phyloP scores from a whole-genome alignment of 805 yeast species.

The Yarrowia sp. region DNA sequence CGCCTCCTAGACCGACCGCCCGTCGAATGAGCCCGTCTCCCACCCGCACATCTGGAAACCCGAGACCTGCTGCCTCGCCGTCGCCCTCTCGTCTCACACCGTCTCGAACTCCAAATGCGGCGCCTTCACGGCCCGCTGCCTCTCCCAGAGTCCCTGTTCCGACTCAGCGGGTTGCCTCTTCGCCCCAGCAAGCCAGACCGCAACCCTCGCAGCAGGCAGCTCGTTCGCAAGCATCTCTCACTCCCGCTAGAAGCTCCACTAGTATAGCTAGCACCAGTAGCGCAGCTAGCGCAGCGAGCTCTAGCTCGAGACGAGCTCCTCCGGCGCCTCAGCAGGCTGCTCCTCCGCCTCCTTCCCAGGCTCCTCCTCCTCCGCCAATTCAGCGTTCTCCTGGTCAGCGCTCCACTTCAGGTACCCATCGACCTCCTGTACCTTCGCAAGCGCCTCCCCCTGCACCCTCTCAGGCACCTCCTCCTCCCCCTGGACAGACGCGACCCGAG shows the following conservation, averaged over 20 bases:
- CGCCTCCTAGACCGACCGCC: not conserved
- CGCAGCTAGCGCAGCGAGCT: not conserved
- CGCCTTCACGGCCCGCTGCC: not conserved
- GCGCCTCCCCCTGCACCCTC: not conserved
- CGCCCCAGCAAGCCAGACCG: not conserved
- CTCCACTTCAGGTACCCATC: too few relatives aligned
- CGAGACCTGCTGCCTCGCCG: slow-evolving; percentile 15
- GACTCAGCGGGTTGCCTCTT: not conserved
- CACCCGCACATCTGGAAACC: not conserved
- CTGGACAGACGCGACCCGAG: not conserved
- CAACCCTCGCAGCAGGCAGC: not conserved
- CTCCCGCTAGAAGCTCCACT: not conserved
- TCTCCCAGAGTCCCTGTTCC: not conserved
- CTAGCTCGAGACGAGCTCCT: not conserved
- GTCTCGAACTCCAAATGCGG: not conserved
- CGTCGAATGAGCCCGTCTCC: slow-evolving; percentile 1
- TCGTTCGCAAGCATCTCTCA: not conserved
- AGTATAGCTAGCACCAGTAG: not conserved
- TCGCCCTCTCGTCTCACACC: not conserved
- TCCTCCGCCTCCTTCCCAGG: not conserved
- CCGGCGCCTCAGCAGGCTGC: not conserved
- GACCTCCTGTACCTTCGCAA: not conserved
- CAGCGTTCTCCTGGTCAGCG: too few relatives aligned
- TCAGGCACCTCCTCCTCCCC: not conserved
- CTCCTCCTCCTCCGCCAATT: not conserved